Conservation (phyloP, 257 asterid genomes). For the Ehretia macrophylla region DNA sequence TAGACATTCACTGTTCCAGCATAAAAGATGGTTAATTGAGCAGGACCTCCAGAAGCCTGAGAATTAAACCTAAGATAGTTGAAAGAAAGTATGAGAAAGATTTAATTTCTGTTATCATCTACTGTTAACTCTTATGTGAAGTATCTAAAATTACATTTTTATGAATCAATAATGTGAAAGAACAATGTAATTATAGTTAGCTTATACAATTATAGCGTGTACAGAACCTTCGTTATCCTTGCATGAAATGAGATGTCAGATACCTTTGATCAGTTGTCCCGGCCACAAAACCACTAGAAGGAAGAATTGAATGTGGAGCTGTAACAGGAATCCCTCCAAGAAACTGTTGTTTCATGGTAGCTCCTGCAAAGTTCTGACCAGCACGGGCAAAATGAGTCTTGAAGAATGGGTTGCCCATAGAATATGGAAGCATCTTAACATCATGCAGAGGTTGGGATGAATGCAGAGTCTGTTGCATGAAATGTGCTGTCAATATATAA, state of each 20-base stretch:
- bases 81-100: constrained; percentile 3
- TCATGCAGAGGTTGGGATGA: constrained; percentile 17
- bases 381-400: constrained; percentile 29
- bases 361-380: constrained; percentile 31
- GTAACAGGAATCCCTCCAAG: constrained; percentile 46
- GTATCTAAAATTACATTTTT: no score
- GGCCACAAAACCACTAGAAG: constrained; percentile 29
- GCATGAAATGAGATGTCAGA: no score
- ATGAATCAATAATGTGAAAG: no score
- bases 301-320: constrained; percentile 26
- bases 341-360: constrained; percentile 37
- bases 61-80: constrained; percentile 34
- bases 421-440: constrained; percentile 32
- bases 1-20: constrained; percentile 68
- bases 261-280: constrained; percentile 57
- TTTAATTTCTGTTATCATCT: background rate
- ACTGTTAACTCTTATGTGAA: no score
- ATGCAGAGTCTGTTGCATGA: constrained; percentile 26
- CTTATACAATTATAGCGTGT: no score
- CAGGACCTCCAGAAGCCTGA: constrained; percentile 32
- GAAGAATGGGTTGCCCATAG: constrained; percentile 25
- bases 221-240: no score
- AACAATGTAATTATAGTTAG: no score
- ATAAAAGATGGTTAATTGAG: constrained; percentile 75
- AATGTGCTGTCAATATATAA: constrained; percentile 20